Base-by-base conservation (phyloP, 495 filamentous ascomycete genomes). In the Penicillium coprophilum region DNA sequence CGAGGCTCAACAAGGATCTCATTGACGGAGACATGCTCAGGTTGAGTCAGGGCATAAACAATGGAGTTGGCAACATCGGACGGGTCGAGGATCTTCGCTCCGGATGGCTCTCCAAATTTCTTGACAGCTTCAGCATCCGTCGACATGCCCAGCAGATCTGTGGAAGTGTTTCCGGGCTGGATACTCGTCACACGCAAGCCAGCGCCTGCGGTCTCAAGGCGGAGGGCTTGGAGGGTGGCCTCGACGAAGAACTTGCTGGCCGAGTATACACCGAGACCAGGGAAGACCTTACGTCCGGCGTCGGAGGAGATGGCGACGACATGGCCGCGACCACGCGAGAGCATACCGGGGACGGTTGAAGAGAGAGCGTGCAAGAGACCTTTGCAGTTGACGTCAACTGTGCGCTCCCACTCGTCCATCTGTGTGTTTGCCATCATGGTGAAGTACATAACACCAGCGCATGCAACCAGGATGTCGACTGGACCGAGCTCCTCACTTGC, bases 241-340 rank as follows among this genome's bases (percentile, higher is more conserved):
- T 89, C 85, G 40, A 88, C 85, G 70, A 89, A 89, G 78, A 89
- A 87, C 64, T 89, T 89, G 64, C 77, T 82, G 24, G 84, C 86
- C 8, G 80, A 84, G 75, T 89, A 89, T n/a, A 89, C 85, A 52
- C 86, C 86, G 31, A 87, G 72, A 6, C 86, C 86, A 0, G 86
- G 85, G 76, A 89, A 87, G 53, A 87, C 85, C 67, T 87, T 87
- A 28, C 86, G 78, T 2, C 84, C 85, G 1, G 86, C 85, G 50
- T 88, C 86, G 0, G 85, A 88, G 17, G 85, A 87, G 52, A 89
- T 86, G 41, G 85, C 85, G 24, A 89, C 83, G 57, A 89, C 74
- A 67, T 89, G 85, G 7, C 82, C 82, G 24, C 61, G 69, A 40
- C 83, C 80, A 20, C 83, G 82, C 4, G 76, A 71, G 27, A 89